Base-by-base conservation (phyloP, 75 land plant genomes). In the Gnetum montanum region DNA sequence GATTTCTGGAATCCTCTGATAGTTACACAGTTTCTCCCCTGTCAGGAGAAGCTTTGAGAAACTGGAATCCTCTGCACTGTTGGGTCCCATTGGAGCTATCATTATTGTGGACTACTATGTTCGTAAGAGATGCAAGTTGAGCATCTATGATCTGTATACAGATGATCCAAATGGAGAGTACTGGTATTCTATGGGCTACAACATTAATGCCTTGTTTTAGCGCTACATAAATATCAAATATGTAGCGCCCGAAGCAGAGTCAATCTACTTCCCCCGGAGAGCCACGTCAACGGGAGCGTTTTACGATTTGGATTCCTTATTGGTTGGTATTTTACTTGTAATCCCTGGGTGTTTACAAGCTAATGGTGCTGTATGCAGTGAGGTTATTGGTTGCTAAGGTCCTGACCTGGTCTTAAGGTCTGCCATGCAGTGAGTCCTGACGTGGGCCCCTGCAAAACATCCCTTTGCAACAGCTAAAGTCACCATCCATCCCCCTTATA, bases 1-100 rank as follows among this genome's bases (percentile, higher is more conserved):
- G 79, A 62, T 68, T 91, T 15, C 69, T 91, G 2, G 58, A 71
- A 24, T 80, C 95, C 15, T 87, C 93, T 50, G 82, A 91, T 60
- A 81, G 81, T 46, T 91, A 81, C 64, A 86, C 87, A 11, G 78
- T 78, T 68, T 84, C 97, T 8, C 87, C 93, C 93, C 58, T 91
- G 33, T 63, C 87, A 1, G 93, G 97, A n/a, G n/a, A n/a, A n/a
- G n/a, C n/a, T n/a, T n/a, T n/a, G n/a, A n/a, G n/a, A n/a, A n/a
- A n/a, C n/a, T n/a, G n/a, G n/a, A n/a, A 2, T 91, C 84, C 61
- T 87, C 97, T 8, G 88, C 97, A 10, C 52, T 91, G 46, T 27
- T 91, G 65, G 97, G 97, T 0, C 93, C 97, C 1, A 81, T 91
- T 22, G 85, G 85, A 18, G 83, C 83, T 8, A 80, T 91, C 18